phyloP scores from a whole-genome alignment of 2,329 filamentous ascomycete species.

The Hypocreales sp. region DNA sequence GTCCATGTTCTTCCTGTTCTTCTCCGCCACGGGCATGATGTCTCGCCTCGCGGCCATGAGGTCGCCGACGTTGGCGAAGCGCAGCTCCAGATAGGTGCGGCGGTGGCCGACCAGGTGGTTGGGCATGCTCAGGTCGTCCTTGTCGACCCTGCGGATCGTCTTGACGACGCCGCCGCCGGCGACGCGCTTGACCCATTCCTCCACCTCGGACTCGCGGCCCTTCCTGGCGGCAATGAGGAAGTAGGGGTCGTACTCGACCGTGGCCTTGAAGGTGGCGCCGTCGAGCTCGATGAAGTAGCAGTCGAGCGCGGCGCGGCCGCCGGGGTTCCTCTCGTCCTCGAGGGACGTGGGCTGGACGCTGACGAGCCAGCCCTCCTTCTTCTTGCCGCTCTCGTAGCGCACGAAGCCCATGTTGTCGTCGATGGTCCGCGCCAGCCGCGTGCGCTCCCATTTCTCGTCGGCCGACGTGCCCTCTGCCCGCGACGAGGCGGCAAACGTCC shows the following conservation, averaged over 20 bases:
- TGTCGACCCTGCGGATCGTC: constrained; percentile 60
- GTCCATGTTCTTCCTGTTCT: constrained; percentile 90
- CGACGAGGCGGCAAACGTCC: constrained; percentile 67
- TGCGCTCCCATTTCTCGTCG: constrained; percentile 84
- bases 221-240: constrained; percentile 84
- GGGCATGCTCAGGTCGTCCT: constrained; percentile 87
- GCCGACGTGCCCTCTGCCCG: constrained; percentile 75
- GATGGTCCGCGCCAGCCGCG: constrained; percentile 69
- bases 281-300: constrained; percentile 95
- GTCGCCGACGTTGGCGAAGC: constrained; percentile 77
- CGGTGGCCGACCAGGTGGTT: constrained; percentile 90
- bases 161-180: constrained; percentile 71
- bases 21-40: constrained; percentile 83
- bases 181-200: constrained; percentile 81
- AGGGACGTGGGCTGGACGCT: constrained; percentile 87
- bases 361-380: constrained; percentile 77
- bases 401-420: constrained; percentile 92
- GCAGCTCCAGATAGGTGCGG: constrained; percentile 73
- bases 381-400: constrained; percentile 76
- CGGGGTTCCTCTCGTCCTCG: constrained; percentile 69
- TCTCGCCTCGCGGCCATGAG: constrained; percentile 71
- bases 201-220: constrained; percentile 79
- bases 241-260: constrained; percentile 91
- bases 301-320: constrained; percentile 80
- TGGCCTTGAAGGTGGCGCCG: constrained; percentile 84